Base-by-base conservation (phyloP, 2,329 filamentous ascomycete genomes). In the Xylaria multiplex region DNA sequence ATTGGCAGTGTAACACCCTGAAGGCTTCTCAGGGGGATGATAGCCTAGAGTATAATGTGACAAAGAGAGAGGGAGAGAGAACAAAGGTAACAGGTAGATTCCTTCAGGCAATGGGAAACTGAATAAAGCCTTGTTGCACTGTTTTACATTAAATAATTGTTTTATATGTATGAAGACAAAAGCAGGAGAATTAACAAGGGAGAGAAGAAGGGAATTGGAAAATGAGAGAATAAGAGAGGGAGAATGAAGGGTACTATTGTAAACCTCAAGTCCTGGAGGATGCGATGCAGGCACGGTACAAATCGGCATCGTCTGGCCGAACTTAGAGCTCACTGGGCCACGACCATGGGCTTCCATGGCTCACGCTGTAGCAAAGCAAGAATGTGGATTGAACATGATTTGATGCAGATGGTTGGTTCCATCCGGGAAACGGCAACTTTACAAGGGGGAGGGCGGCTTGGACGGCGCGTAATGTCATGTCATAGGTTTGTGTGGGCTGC, bases 271-370 rank as follows among this genome's bases (percentile, higher is more conserved):
- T 45, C 14, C 37, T 56, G 9, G 32, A 52, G 11, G 49, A 54
- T 32, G 13, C 46, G 22, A 54, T 59, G 37, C 27, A 37, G 42
- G 32, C 35, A 66, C 40, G 27, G 27, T 58, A 13, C 59, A n/a
- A 57, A 27, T 58, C 64, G 66, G 66, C 63, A 64, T 42, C 14
- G 30, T 16, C 35, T 66, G 49, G 27, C 66, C 66, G 66, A 68
- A 42, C 56, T 53, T 8, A 37, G 6, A 37, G 35, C 6, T 13
- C 46, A 56, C 35, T 53, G 49, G 43, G 43, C 46, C 57, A 54
- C 35, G 48, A 65, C 58, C 11, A 37, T 13, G 8, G 35, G 45
- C n/a, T 16, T 57, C 45, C 45, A 35, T 24, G 27, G 48, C 24
- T 35, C 19, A 22, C 19, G 8, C 32, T 63, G 59, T 27, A 49